Conservation (phyloP, 129 eudicot species). For the Oenanthe sinensis region DNA sequence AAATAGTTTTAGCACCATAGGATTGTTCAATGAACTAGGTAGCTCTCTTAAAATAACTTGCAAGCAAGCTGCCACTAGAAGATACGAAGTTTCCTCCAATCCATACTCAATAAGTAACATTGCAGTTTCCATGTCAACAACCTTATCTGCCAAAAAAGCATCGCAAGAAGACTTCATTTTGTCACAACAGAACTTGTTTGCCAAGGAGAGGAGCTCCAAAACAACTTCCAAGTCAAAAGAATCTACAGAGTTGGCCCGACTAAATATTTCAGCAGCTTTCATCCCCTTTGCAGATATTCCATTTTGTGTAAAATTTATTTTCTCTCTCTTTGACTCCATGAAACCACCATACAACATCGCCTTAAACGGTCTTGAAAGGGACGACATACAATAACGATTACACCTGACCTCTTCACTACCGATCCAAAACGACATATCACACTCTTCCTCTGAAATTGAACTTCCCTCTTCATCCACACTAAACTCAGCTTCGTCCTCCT, state of each 20-base stretch:
- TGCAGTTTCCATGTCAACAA: slow-evolving; percentile 39
- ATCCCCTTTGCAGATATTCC: slow-evolving; percentile 44
- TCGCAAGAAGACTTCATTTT: slow-evolving; percentile 60
- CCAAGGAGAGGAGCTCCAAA: slow-evolving; percentile 42
- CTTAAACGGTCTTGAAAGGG: slow-evolving; percentile 52
- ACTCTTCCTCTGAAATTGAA: slow-evolving; percentile 49
- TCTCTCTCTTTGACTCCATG: slow-evolving; percentile 41
- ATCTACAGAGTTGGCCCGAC: slow-evolving; percentile 38
- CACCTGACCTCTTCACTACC: slow-evolving; percentile 60
- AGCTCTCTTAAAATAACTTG: slow-evolving; percentile 58
- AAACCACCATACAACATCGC: slow-evolving; percentile 49
- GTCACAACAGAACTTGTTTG: slow-evolving; percentile 55
- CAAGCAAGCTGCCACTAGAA: slow-evolving; percentile 64
- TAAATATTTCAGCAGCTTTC: slow-evolving; percentile 45
- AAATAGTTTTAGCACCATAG: slow-evolving; percentile 32
- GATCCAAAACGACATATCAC: slow-evolving; percentile 42
- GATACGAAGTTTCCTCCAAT: slow-evolving; percentile 51
- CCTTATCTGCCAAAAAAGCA: slow-evolving; percentile 38
- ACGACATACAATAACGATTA: slow-evolving; percentile 34
- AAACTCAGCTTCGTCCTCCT: slow-evolving; percentile 11
- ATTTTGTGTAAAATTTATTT: slow-evolving; percentile 37
- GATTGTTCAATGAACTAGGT: slow-evolving; percentile 34
- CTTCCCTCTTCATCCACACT: slow-evolving; percentile 25
- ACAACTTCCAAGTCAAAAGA: slow-evolving; percentile 33
- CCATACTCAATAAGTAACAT: slow-evolving; percentile 48